Evolutionary conservation across 2,329 filamentous ascomycete species (phyloP), one percentile per base, ranked within the genome.

Genomic region (Teratosphaeria zuluensis): DNA sequence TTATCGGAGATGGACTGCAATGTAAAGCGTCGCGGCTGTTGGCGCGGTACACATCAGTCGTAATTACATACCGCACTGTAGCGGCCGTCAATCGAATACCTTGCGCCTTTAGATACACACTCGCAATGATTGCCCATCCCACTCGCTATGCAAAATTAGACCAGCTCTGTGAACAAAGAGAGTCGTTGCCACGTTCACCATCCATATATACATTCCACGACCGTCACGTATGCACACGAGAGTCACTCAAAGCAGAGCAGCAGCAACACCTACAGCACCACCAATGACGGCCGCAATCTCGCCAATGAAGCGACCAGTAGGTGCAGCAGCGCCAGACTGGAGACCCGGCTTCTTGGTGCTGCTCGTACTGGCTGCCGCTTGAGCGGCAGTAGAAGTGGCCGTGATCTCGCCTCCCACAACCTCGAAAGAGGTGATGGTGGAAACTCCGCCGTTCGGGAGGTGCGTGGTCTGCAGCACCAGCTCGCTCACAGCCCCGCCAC

Each of bases 381-480:
- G 28, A 14, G 53, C 51, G n/a, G 31, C 38, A 5, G 63, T 58
- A 0, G 68, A 61, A 4, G 62, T 59, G 16, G 54, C 57, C 24
- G 63, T 59, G n/a, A 53, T 57, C 11, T 57, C 57, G 52, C 59
- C 14, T 66, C 73, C 75, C 3, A 78, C 76, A 53, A 73, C 72
- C 0, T 73, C 74, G 61, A 74, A 77, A 54, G 73, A 76, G 19
- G 77, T 80, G 56, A 78, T 69, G 1, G 76, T 78, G 38, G 66
- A 70, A 3, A 65, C 70, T 35, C 68, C 59, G 16, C 73, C 73
- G 57, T 74, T 67, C 8, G 72, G 61, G 14, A 73, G 61, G 11
- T 64, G 68, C 1, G 70, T 71, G 4, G 73, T 75, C 46, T 64
- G 55, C 19, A 78, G 63, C 32, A 74, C 69, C 31, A 79, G 61